These are phyloP conservation scores for Chaetomidium leptoderma DNA, from an alignment of 495 filamentous ascomycete genomes.

Conservation along the genomic window DNA sequence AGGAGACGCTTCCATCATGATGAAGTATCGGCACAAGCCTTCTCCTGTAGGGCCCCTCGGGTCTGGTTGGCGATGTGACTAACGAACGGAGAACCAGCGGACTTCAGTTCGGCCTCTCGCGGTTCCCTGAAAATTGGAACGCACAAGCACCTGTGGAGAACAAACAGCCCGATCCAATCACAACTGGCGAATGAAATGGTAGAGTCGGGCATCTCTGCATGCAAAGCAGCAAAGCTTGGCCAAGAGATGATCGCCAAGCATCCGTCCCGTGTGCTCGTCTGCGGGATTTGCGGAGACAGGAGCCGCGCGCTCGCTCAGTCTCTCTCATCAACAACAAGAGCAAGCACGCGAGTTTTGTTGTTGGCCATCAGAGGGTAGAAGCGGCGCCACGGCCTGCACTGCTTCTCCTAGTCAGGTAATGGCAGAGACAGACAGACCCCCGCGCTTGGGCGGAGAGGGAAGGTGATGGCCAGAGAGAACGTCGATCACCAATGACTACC, in stretches of 20 bases:
- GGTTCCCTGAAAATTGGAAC: neutral
- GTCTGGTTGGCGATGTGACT: too few species aligned
- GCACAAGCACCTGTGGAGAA: neutral
- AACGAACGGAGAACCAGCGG: too few species aligned
- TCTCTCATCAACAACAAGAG: neutral
- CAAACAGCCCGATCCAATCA: constrained; percentile 15
- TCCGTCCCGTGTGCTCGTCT: neutral
- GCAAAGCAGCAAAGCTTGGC: neutral
- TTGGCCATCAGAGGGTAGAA: neutral
- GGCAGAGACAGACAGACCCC: too few species aligned
- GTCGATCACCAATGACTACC: neutral
- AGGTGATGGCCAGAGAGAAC: too few species aligned
- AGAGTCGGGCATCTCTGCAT: neutral
- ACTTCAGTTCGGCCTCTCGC: neutral
- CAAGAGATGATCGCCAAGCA: constrained; percentile 11
- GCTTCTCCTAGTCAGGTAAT: neutral
- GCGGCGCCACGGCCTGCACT: neutral
- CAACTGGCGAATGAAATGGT: neutral
- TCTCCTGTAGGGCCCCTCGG: too few species aligned
- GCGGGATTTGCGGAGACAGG: constrained; percentile 10
- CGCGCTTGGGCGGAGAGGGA: neutral
- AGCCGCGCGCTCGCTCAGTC: neutral
- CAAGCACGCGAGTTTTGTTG: neutral
- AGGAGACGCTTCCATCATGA: too few species aligned
- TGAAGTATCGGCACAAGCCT: too few species aligned